Base-by-base conservation (phyloP, 2,329 filamentous ascomycete species). In the Talaromyces sp. region DNA sequence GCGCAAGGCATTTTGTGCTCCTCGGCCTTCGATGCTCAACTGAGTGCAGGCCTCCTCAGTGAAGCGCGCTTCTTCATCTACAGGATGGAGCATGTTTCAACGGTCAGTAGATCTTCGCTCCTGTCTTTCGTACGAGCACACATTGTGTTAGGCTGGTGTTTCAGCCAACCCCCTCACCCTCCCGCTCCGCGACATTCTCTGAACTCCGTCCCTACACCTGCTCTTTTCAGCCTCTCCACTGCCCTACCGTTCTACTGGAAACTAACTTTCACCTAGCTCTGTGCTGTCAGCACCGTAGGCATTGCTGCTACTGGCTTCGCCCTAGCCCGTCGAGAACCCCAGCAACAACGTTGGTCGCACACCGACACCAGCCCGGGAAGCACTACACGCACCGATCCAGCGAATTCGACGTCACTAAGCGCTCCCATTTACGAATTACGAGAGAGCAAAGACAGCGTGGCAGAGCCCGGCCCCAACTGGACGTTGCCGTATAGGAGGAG, bases 261-360 rank as follows among this genome's bases (percentile, higher is more conserved):
- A 56, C 61, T 62, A 42, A 62, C 44, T 33, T 33, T 30, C 1
- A 27, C 40, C 54, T 68, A 87, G 85, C 81, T 88, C 69, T 86
- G 83, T 83, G 86, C 85, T 70, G 78, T 85, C 73, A 84, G 84
- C 78, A 86, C 84, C 69, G 78, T 87, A 75, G 84, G 83, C 72
- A 80, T 86, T 66, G 85, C 85, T 66, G 81, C 83, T 61, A 78
- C 85, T 62, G 85, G 86, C 64, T 78, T 85, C 66, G 82, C 83
- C 61, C 78, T 87, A 68, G 84, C 82, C 69, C 82, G 81, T 67
- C 78, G 79, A 61, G 77, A 82, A 68, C 42, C 50, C 8, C 57
- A 82, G 67, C 42, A 51, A 5, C 57, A 28, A 31, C 31, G 7
- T 34, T 54, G 56, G n/a, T 42, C 53, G 7, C 51, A 59, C 30